These are phyloP conservation scores for Colletotrichum liriopes DNA, from an alignment of 2,329 filamentous ascomycete genomes.

Conservation along the genomic window DNA sequence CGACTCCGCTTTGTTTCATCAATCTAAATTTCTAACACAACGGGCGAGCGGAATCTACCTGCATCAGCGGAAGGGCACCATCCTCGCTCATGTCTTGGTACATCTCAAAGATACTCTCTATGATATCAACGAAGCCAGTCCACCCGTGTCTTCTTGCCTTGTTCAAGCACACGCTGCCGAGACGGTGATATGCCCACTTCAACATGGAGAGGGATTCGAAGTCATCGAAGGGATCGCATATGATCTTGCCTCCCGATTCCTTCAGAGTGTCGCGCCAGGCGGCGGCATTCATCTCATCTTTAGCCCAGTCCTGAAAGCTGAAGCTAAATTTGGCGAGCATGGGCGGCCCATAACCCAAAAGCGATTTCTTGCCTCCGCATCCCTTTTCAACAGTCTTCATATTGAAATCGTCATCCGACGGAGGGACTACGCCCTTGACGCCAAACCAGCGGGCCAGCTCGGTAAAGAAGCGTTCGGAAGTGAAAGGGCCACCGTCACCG, in stretches of 20 bases:
- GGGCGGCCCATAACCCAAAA: too few species aligned
- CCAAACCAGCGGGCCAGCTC: conserved; percentile 27
- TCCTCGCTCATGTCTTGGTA: conserved; percentile 25
- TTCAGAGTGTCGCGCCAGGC: too few species aligned
- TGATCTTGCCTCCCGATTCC: conserved; percentile 16
- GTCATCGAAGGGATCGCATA: background rate
- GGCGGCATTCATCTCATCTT: too few species aligned
- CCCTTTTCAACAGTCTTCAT: background rate
- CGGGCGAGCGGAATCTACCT: conserved; percentile 16
- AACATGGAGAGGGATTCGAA: background rate
- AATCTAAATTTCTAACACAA: background rate
- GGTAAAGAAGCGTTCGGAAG: conserved; percentile 14
- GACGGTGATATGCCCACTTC: conserved; percentile 8
- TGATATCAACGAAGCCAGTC: conserved; percentile 23
- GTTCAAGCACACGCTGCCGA: conserved; percentile 6
- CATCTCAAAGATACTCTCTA: conserved; percentile 26
- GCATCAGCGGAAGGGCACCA: conserved; percentile 21
- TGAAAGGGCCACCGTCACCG: conserved; percentile 12
- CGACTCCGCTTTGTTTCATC: too few species aligned
- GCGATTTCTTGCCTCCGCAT: background rate
- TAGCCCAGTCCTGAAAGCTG: too few species aligned
- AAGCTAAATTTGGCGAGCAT: too few species aligned
- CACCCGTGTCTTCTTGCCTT: conserved; percentile 20
- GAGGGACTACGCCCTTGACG: conserved; percentile 14
- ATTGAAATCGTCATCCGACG: conserved; percentile 2